A percentile compares a stretch with the other conserved stretches of the same genome.
These are phyloP conservation scores for Aegilops umbellulata DNA, from an alignment of 176 grass and related monocot genomes.

Conservation along the genomic window DNA sequence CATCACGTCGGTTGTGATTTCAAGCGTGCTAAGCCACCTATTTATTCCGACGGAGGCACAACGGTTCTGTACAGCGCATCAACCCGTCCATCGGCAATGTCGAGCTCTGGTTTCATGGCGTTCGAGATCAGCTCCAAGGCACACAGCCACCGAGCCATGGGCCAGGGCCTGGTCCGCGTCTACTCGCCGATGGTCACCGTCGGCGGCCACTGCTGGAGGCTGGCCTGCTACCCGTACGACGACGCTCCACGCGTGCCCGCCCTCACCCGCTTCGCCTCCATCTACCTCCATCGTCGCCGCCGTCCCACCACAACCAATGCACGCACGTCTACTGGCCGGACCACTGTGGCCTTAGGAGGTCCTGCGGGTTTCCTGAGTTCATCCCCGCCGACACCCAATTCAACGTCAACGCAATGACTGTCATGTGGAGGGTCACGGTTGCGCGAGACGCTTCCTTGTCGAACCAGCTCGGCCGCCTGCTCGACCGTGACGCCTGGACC, in stretches of 20 bases:
- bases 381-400: background rate
- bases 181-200: background rate
- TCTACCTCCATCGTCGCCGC: background rate
- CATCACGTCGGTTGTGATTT: too few relatives aligned
- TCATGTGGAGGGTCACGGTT: background rate
- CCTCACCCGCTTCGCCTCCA: background rate
- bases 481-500: background rate
- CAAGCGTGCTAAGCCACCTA: too few relatives aligned
- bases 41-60: too few relatives aligned
- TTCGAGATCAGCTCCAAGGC: background rate
- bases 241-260: too few relatives aligned
- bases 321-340: background rate
- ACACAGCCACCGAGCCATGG: too few relatives aligned
- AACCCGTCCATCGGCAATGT: too few relatives aligned
- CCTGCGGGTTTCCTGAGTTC: background rate
- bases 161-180: background rate
- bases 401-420: background rate
- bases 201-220: slow-evolving; percentile 16
- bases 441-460: too few relatives aligned
- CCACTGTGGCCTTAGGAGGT: background rate
- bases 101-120: too few relatives aligned
- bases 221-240: background rate
- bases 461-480: slow-evolving; percentile 19
- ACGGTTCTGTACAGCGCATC: too few relatives aligned
- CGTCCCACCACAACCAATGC: background rate